Evolutionary conservation across 345 rosid genomes (phyloP), one percentile per base, ranked within the genome.

Genomic region (Sisymbrium irio): DNA sequence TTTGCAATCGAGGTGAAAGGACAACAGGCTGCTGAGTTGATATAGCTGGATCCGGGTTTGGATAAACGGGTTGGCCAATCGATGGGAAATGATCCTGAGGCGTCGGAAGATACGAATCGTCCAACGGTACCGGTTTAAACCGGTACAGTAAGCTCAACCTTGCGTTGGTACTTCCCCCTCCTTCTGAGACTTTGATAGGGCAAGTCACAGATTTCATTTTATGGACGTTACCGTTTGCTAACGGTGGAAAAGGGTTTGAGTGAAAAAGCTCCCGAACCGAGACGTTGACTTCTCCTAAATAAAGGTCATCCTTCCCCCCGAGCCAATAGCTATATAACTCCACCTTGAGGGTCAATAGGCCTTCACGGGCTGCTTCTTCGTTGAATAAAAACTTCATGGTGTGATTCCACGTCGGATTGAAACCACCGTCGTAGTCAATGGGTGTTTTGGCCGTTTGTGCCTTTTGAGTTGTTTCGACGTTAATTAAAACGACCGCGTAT

Each of bases 391-490:
- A 88, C 68, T 81, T 90, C 7, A 85, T 66, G 3, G 86, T 85
- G 78, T 83, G 86, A 56, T 87, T 84, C 97, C 98, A 93, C 14
- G 81, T 77, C 2, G 98, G 98, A 54, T 83, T 80, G 32, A 63
- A 67, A 20, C 89, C 92, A 20, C 92, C 83, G 12, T 73, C 78
- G 17, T 62, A 80, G 71, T 88, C 80, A 0, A 86, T 79, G 0
- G 80, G 83, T 19, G 93, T 83, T 63, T 82, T 88, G 13, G 77
- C 71, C 66, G 77, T 78, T 77, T 84, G 88, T 47, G 72, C 76
- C 12, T 72, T 35, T 35, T 50, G 53, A 8, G 51, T 42, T 6
- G 66, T 56, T 69, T 80, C 89, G 33, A 93, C 92, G 51, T 75
- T 18, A 72, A 93, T 56, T 10, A 85, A 83, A 78, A 84, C 83